Evolutionary conservation across 306 rosid species (phyloP).

Genomic region (Sicyos edulis): DNA sequence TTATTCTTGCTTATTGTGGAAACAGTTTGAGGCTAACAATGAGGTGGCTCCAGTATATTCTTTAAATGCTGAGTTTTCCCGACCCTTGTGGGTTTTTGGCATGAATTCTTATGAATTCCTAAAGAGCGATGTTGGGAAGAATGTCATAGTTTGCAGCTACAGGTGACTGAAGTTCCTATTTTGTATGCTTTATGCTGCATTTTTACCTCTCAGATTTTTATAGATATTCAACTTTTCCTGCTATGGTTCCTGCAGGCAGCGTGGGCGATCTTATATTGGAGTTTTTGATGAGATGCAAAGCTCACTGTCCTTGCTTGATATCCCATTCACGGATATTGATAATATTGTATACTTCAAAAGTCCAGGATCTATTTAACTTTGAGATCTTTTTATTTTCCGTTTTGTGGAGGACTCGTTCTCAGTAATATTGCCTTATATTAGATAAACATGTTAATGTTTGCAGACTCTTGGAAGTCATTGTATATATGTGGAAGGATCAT

Average conservation of each 20-base stretch:
- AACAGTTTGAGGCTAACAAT: constrained; percentile 69
- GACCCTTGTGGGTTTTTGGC: constrained; percentile 79
- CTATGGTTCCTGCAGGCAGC: constrained; percentile 46
- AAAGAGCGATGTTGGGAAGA: constrained; percentile 11
- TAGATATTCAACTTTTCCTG: no score
- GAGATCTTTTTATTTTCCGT: constrained; percentile 16
- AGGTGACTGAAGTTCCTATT: constrained; percentile 43
- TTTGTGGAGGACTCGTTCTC: background rate
- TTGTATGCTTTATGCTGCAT: constrained; percentile 6
- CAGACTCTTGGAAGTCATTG: constrained; percentile 54
- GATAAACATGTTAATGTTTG: constrained; percentile 24
- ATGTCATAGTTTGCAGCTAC: constrained; percentile 72
- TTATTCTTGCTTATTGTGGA: background rate
- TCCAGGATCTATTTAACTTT: background rate
- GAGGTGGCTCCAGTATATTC: constrained; percentile 60
- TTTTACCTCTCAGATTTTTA: background rate
- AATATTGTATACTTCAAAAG: constrained; percentile 46
- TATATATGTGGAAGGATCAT: constrained; percentile 83
- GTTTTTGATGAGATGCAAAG: constrained; percentile 56
- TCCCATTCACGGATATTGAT: constrained; percentile 82
- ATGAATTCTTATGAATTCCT: constrained; percentile 69
- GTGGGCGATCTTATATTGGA: constrained; percentile 80
- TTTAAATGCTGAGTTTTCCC: constrained; percentile 77
- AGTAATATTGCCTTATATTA: background rate
- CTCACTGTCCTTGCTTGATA: constrained; percentile 51